phyloP scores from a whole-genome alignment of 805 yeast species.

The Spathaspora sp. region DNA sequence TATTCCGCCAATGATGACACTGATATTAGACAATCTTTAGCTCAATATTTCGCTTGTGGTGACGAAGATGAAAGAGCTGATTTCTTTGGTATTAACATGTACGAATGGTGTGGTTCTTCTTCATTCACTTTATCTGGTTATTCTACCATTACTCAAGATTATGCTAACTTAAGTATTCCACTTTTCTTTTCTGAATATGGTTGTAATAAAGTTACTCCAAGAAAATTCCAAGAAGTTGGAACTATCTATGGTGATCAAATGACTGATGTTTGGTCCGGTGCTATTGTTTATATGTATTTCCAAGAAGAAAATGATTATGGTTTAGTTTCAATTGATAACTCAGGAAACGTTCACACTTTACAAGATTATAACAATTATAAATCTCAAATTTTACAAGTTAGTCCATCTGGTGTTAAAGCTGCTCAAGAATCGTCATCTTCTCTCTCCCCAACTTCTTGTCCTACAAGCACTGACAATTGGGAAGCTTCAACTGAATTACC shows the following conservation, averaged over 20 bases:
- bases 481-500: constrained; percentile 37
- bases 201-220: constrained; percentile 67
- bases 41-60: constrained; percentile 79
- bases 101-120: constrained; percentile 81
- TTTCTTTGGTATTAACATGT: constrained; percentile 86
- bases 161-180: constrained; percentile 65
- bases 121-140: constrained; percentile 62
- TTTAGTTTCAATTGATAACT: constrained; percentile 52
- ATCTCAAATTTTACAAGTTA: constrained; percentile 49
- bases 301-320: constrained; percentile 76
- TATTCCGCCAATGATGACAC: constrained; percentile 78
- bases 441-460: constrained; percentile 32
- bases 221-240: constrained; percentile 69
- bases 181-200: constrained; percentile 82
- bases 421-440: constrained; percentile 19
- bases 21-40: constrained; percentile 60
- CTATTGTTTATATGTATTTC: constrained; percentile 84
- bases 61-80: constrained; percentile 61
- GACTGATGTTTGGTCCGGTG: constrained; percentile 89
- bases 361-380: constrained; percentile 63
- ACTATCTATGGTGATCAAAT: constrained; percentile 61
- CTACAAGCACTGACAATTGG: constrained; percentile 31
- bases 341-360: constrained; percentile 52
- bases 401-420: constrained; percentile 24
- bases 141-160: constrained; percentile 58